Evolutionary conservation across 2,329 filamentous ascomycete species (phyloP).

Genomic region (Fusarium sp.): DNA sequence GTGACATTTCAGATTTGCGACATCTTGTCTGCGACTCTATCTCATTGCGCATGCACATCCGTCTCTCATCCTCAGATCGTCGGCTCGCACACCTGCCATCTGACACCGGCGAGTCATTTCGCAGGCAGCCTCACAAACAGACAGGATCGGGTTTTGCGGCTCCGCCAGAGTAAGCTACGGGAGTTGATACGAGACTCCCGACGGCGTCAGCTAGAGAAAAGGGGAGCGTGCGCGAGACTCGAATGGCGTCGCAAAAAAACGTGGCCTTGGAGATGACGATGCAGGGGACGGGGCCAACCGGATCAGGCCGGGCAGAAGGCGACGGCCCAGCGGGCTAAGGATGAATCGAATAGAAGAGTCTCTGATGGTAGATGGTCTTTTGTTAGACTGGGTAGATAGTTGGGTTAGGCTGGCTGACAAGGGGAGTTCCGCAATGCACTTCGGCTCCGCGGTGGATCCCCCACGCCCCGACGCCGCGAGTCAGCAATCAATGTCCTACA

Average conservation of each 20-base stretch:
- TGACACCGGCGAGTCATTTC: background rate
- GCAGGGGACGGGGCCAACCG: background rate
- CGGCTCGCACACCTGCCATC: background rate
- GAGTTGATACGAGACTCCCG: background rate
- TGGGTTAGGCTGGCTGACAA: background rate
- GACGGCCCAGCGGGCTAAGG: background rate
- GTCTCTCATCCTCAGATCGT: background rate
- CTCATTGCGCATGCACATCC: too few relatives aligned
- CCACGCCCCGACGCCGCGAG: constrained; percentile 19
- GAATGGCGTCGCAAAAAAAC: constrained; percentile 5
- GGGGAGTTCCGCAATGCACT: constrained; percentile 15
- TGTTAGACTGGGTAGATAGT: too few relatives aligned
- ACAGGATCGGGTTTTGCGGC: constrained; percentile 25
- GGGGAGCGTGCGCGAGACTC: background rate
- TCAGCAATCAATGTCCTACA: constrained; percentile 18
- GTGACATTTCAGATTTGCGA: background rate
- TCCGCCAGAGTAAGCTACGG: constrained; percentile 16
- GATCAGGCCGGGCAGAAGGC: constrained; percentile 20
- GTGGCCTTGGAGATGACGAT: constrained; percentile 19
- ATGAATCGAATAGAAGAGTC: background rate
- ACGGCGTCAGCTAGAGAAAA: background rate
- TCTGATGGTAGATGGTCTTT: background rate
- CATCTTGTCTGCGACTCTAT: background rate
- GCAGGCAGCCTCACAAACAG: background rate
- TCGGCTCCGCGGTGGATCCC: constrained; percentile 39